Evolutionary conservation across 139 green algal genomes (phyloP).

Genomic region (Picochlorum sp.): DNA sequence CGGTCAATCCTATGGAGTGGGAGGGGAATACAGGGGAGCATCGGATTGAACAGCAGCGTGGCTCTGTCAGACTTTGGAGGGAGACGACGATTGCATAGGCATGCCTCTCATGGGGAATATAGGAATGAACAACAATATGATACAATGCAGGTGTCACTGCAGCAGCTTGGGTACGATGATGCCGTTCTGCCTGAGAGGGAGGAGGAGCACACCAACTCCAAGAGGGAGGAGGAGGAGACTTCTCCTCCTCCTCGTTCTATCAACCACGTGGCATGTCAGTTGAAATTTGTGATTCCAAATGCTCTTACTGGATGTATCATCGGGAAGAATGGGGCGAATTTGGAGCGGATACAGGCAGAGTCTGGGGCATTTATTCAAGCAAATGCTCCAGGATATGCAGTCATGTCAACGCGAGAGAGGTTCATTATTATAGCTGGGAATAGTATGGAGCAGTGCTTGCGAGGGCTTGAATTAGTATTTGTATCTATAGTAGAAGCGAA

Average conservation of each 20-base stretch:
- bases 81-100: no score
- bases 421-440: conserved; percentile 32
- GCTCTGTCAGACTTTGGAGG: no score
- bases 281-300: conserved; percentile 28
- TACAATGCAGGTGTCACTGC: no score
- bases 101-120: no score
- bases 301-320: conserved; percentile 20
- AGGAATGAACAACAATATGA: no score
- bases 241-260: not conserved
- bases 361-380: conserved; percentile 26
- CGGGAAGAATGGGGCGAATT: conserved; percentile 13
- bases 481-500: conserved; percentile 8
- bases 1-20: no score
- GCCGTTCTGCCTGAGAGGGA: no score
- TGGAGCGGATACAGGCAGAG: conserved; percentile 20
- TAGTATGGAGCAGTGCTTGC: not conserved
- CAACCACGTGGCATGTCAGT: conserved; percentile 18
- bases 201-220: not conserved
- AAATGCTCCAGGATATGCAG: conserved; percentile 18
- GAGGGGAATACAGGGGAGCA: no score
- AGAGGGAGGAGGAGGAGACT: not conserved
- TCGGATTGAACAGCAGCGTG: no score
- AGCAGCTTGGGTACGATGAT: no score
- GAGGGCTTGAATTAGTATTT: conserved; percentile 14
- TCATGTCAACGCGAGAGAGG: conserved; percentile 14